Percentiles rank a stretch among this genome's conserved stretches.
Evolutionary conservation across 2,329 filamentous ascomycete genomes (phyloP).

Genomic region (Fusarium phyllophilum): DNA sequence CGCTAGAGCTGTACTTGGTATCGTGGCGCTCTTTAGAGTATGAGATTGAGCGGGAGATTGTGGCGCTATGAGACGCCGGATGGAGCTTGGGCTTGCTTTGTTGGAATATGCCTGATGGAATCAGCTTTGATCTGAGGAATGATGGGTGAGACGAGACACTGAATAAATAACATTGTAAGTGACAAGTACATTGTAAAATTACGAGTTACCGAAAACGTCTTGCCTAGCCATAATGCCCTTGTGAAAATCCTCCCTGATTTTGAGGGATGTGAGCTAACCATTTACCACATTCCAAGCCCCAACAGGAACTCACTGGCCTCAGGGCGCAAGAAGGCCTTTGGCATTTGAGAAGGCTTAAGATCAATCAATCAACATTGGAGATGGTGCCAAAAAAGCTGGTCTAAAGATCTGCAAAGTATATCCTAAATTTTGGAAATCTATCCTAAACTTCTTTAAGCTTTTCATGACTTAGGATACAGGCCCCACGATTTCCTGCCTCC

Average conservation of each 20-base stretch:
- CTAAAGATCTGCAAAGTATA: no score
- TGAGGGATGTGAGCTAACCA: no score
- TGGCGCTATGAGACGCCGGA: not conserved
- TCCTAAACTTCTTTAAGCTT: rapidly evolving
- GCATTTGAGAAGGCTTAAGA: no score
- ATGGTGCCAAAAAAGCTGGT: no score
- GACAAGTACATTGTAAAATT: not conserved
- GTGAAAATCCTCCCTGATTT: not conserved
- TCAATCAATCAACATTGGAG: no score
- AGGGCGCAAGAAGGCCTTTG: not conserved
- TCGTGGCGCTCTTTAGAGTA: not conserved
- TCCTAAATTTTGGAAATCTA: no score
- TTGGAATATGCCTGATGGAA: not conserved
- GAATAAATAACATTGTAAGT: not conserved
- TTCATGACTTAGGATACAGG: not conserved
- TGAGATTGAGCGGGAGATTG: not conserved
- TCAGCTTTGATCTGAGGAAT: not conserved
- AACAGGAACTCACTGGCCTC: not conserved
- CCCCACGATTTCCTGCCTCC: rapidly evolving
- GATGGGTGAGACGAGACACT: not conserved
- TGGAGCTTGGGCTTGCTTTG: not conserved
- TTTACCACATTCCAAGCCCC: not conserved
- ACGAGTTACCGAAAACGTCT: not conserved
- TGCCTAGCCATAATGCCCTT: not conserved
- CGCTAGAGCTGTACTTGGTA: not conserved